Evolutionary conservation across 1,139 yeast genomes (phyloP), one percentile per base, ranked within the genome.

Genomic region (Blastobotrys ciferrii): DNA sequence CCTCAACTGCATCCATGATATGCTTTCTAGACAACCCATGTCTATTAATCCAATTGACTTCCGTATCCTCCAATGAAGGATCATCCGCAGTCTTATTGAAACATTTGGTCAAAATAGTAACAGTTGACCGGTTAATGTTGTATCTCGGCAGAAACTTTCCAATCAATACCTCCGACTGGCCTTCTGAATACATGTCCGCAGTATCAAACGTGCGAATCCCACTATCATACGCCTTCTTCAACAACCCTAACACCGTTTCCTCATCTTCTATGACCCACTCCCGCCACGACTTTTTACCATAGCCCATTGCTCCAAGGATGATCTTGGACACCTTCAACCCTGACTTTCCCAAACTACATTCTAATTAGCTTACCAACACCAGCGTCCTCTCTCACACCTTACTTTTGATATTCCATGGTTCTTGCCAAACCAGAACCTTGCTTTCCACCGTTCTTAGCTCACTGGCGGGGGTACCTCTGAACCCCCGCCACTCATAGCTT

Each of bases 241-340:
- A 59, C 35, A 77, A 65, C 11, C 57, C 56, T 46, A 71, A 60
- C 45, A 71, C 61, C 46, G 62, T 55, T 25, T 74, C 73, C 46
- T 73, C 75, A 46, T 73, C 74, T n/a, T 71, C 76, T 32, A 76
- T 56, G 4, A 75, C 75, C 82, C 81, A 78, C 23, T 70, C 73
- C 4, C 63, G 69, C 77, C 78, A 77, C 15, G 53, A 42, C 50
- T 72, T 75, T 13, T 59, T 50, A n/a, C 84, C 84, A 56, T 64
- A 78, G 3, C 77, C 64, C 83, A 79, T 79, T 57, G 81, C 78
- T 18, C 84, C 85, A 12, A 80, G 72, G 49, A 80, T 73, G 45
- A 78, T 62, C 49, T 72, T 72, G 32, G 83, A 75, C 38, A 80
- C 68, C 51, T 75, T 70, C 33, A 80, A 69, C 1, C 84, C 84